Conservation (phyloP, 805 yeast genomes). For the Yarrowia phangngaensis region DNA sequence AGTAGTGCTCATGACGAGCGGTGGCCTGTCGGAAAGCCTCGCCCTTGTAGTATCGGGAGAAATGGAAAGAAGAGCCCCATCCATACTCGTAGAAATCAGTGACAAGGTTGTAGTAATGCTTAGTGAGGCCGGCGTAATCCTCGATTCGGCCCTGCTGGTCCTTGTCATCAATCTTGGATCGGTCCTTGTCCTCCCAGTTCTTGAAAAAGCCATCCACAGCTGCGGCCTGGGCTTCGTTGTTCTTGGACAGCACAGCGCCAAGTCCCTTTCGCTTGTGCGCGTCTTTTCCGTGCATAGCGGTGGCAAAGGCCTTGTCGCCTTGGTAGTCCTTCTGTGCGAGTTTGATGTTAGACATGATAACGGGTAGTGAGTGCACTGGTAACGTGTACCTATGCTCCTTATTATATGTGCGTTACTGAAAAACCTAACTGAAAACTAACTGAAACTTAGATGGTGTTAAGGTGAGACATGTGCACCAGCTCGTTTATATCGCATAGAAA, state of each 20-base stretch:
- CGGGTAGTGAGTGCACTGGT: not conserved
- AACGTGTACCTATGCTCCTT: too few species aligned
- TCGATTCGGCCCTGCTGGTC: conserved; percentile 55
- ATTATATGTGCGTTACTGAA: not conserved
- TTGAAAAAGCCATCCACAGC: conserved; percentile 89
- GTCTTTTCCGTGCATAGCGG: conserved; percentile 78
- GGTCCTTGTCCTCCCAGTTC: conserved; percentile 90
- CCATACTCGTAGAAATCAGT: conserved; percentile 99
- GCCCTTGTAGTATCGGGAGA: conserved; percentile 87
- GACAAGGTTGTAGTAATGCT: conserved; percentile 92
- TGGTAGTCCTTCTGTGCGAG: conserved; percentile 55
- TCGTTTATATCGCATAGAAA: too few species aligned
- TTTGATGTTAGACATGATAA: conserved; percentile 33
- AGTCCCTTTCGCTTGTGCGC: conserved; percentile 65
- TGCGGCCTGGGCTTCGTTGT: conserved; percentile 71
- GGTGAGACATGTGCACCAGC: too few species aligned
- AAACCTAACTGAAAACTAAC: too few species aligned
- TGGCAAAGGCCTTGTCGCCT: conserved; percentile 69
- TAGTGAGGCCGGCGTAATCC: conserved; percentile 87
- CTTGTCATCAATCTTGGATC: conserved; percentile 58
- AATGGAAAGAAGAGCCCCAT: conserved; percentile 98
- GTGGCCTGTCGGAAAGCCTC: conserved; percentile 92
- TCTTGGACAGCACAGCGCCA: conserved; percentile 70
- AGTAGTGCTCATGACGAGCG: conserved; percentile 91
- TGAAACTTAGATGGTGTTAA: too few species aligned